Conservation (phyloP, 2,329 filamentous ascomycete species). For the Aspergillus phoenicis region DNA sequence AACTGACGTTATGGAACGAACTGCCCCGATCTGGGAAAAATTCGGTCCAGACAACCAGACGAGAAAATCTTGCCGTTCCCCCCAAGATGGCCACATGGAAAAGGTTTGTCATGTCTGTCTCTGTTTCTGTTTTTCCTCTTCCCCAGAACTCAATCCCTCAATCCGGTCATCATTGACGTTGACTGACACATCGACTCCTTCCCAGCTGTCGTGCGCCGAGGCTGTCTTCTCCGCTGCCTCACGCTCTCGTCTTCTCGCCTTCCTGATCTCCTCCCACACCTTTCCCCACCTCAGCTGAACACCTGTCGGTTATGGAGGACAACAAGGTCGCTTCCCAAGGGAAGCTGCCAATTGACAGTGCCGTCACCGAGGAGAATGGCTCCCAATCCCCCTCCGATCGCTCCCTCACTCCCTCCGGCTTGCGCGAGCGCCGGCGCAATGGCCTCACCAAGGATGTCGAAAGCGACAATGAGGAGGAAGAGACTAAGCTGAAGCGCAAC, state of each 20-base stretch:
- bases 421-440: conserved; percentile 1
- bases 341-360: conserved; percentile 1
- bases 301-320: background rate
- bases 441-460: conserved; percentile 2
- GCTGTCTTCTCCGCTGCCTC: background rate
- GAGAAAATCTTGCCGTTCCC: too few species aligned
- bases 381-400: background rate
- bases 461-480: conserved; percentile 7
- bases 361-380: background rate
- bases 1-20: too few species aligned
- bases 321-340: background rate
- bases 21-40: too few species aligned
- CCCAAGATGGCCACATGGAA: background rate
- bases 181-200: background rate
- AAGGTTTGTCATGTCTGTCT: too few species aligned
- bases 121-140: background rate
- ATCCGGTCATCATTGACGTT: background rate
- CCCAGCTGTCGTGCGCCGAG: background rate
- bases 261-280: background rate
- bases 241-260: background rate
- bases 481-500: conserved; percentile 23
- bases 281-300: background rate
- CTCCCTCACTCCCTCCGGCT: background rate
- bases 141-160: background rate
- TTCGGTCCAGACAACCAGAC: too few species aligned